These are phyloP conservation scores for Euphorbia peplus DNA, from an alignment of 345 rosid species.

Conservation along the genomic window DNA sequence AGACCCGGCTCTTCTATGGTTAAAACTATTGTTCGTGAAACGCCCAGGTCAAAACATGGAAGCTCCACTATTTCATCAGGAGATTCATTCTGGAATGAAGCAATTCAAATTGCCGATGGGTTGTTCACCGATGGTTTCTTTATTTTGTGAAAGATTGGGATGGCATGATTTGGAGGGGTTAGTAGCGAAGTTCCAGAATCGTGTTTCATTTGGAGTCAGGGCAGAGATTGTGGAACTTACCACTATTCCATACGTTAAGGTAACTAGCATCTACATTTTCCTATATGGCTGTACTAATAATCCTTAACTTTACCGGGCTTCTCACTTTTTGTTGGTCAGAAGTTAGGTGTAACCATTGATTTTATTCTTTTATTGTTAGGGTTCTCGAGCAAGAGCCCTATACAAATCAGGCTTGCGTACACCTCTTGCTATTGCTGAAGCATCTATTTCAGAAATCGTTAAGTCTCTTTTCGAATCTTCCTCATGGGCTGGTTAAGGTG, in stretches of 20 bases:
- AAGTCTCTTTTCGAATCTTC: conserved; percentile 93
- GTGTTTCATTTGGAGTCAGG: conserved; percentile 96
- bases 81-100: conserved; percentile 95
- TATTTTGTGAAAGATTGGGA: conserved; percentile 94
- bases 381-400: conserved; percentile 94
- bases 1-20: conserved; percentile 61
- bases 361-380: conserved; percentile 39
- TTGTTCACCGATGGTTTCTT: conserved; percentile 94
- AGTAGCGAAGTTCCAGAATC: conserved; percentile 89
- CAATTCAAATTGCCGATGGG: conserved; percentile 96
- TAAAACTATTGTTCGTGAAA: conserved; percentile 39
- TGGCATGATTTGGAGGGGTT: conserved; percentile 96
- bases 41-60: conserved; percentile 75
- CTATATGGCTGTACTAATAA: background rate
- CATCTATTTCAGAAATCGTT: conserved; percentile 73
- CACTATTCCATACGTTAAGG: conserved; percentile 89
- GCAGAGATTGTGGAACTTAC: conserved; percentile 99
- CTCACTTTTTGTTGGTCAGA: background rate
- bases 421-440: conserved; percentile 89
- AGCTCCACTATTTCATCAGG: conserved; percentile 93
- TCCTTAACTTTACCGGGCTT: background rate
- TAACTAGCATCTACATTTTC: conserved; percentile 20
- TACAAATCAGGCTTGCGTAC: conserved; percentile 96
- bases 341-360: background rate
- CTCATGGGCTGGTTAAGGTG: conserved; percentile 80